These are phyloP conservation scores for Eragrostis tef DNA, from an alignment of 202 grass and related monocot genomes.

Conservation along the genomic window DNA sequence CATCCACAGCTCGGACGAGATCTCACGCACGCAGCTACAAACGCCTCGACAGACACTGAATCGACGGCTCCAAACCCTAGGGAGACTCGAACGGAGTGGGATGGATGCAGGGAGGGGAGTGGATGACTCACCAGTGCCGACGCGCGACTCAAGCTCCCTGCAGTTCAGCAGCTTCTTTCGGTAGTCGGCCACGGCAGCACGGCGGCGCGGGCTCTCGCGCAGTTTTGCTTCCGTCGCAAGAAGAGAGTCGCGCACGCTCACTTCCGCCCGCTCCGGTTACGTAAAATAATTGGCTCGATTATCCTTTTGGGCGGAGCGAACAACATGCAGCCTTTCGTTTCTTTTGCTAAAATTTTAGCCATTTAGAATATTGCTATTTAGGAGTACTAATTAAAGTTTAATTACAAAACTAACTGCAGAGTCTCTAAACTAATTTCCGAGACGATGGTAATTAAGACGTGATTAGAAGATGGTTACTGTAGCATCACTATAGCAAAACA, in stretches of 20 bases:
- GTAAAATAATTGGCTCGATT: constrained; percentile 15
- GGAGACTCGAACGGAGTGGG: constrained; percentile 9
- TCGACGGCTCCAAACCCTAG: constrained; percentile 12
- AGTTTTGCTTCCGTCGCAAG: constrained; percentile 58
- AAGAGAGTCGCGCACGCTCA: constrained; percentile 36
- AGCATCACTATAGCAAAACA: no score
- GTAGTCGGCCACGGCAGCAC: constrained; percentile 62
- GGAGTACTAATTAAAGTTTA: no score
- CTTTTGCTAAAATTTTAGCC: no score
- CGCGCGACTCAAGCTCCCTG: constrained; percentile 87
- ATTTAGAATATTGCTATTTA: no score
- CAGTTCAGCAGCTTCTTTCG: constrained; percentile 92
- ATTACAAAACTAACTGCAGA: no score
- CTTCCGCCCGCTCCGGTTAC: neutral
- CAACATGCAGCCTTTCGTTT: no score
- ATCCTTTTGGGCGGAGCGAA: neutral
- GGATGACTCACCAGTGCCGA: constrained; percentile 60
- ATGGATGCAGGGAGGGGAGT: neutral
- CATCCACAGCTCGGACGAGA: constrained; percentile 12
- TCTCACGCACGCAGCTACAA: constrained; percentile 11
- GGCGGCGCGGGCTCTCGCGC: constrained; percentile 40
- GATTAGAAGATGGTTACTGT: no score
- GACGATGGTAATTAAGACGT: no score
- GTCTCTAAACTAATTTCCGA: no score
- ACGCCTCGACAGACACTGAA: neutral